Conservation (phyloP, 2,329 filamentous ascomycete genomes). For the Colletotrichum sp. region DNA sequence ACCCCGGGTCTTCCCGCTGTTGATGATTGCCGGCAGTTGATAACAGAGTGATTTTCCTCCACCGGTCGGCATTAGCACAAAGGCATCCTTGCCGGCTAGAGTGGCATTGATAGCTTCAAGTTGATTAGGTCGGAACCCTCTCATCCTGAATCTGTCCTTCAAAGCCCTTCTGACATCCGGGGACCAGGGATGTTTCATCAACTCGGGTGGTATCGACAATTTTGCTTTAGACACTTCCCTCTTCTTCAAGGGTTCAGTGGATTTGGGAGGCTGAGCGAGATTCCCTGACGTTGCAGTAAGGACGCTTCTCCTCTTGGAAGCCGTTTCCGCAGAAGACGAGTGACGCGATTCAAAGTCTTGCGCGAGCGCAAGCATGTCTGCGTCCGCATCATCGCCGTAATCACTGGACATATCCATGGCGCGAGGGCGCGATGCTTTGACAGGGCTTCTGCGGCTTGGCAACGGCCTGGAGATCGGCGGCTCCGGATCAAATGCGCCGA, state of each 20-base stretch:
- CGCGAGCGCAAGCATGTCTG: conserved; percentile 57
- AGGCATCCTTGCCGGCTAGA: conserved; percentile 83
- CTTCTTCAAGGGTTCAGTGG: conserved; percentile 36
- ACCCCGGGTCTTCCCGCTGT: conserved; percentile 79
- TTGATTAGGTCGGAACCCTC: conserved; percentile 88
- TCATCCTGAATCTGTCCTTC: conserved; percentile 82
- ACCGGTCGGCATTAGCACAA: conserved; percentile 97
- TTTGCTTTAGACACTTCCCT: conserved; percentile 32
- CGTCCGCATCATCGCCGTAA: conserved; percentile 54
- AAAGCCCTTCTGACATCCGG: conserved; percentile 81
- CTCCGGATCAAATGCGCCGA: neutral
- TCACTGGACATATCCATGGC: conserved; percentile 43
- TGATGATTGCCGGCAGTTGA: conserved; percentile 87
- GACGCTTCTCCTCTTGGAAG: conserved; percentile 34
- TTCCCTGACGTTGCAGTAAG: conserved; percentile 58
- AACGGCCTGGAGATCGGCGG: neutral
- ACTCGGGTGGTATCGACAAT: conserved; percentile 47
- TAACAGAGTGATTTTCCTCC: conserved; percentile 98
- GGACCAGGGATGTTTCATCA: conserved; percentile 81
- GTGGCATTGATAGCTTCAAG: conserved; percentile 96
- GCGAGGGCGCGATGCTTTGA: conserved; percentile 19
- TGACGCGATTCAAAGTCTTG: conserved; percentile 53
- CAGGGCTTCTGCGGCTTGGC: conserved; percentile 1
- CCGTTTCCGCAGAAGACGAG: conserved; percentile 31
- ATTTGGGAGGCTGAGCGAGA: conserved; percentile 32